Conservation (phyloP, 192 early-diverging fungal species). For the Umbelopsis sp. region DNA sequence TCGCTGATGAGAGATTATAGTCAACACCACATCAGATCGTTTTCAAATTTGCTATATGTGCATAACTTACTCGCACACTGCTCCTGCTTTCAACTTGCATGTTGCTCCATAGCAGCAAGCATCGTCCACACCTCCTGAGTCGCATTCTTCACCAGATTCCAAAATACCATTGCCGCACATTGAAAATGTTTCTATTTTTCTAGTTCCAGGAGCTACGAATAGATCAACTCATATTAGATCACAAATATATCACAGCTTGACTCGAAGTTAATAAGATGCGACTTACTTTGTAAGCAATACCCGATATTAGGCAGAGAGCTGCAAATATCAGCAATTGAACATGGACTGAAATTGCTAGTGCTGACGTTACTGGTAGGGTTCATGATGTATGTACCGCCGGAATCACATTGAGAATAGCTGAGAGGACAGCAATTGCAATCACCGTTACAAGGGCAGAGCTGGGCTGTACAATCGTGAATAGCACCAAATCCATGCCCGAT, state of each 20-base stretch:
- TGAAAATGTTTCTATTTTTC: conserved; percentile 48
- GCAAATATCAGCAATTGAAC: conserved; percentile 63
- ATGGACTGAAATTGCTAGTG: conserved; percentile 71
- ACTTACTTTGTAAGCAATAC: conserved; percentile 42
- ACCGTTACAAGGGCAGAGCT: conserved; percentile 61
- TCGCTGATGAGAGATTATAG: conserved; percentile 48
- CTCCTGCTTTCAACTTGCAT: conserved; percentile 77
- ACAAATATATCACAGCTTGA: neutral
- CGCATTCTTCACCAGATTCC: conserved; percentile 90
- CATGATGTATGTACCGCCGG: conserved; percentile 68
- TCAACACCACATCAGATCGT: neutral
- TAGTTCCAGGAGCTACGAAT: conserved; percentile 44
- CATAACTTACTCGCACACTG: conserved; percentile 63
- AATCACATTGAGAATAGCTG: conserved; percentile 67
- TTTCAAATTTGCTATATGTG: neutral
- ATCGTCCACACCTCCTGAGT: conserved; percentile 74
- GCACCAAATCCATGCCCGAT: conserved; percentile 92
- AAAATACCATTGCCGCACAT: conserved; percentile 96
- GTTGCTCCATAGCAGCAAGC: conserved; percentile 83
- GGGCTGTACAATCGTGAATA: conserved; percentile 82
- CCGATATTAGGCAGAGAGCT: conserved; percentile 39
- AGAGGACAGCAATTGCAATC: conserved; percentile 69
- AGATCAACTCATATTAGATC: neutral
- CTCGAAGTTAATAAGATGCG: neutral
- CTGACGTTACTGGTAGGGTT: conserved; percentile 71